These are phyloP conservation scores for Elongisporangium anandrum DNA, from an alignment of 352 stramenopile species.

Conservation along the genomic window DNA sequence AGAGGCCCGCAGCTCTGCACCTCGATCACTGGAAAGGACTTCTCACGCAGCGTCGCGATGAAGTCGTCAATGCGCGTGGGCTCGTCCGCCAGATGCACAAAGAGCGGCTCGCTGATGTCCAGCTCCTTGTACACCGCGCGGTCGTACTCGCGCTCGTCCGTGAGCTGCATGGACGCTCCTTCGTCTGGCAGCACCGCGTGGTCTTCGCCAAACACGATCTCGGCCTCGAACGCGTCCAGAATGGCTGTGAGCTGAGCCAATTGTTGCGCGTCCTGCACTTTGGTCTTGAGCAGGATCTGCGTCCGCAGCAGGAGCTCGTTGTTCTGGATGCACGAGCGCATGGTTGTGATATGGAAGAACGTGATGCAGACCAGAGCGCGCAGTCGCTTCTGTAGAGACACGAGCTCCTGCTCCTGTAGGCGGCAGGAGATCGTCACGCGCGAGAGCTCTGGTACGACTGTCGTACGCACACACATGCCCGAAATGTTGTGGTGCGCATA, in stretches of 20 bases:
- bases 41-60: conserved; percentile 23
- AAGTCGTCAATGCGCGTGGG: conserved; percentile 39
- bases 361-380: conserved; percentile 61
- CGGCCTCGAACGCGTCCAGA: conserved; percentile 21
- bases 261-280: conserved; percentile 10
- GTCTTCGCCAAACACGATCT: conserved; percentile 29
- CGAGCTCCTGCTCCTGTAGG: conserved; percentile 46
- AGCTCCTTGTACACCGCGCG: conserved; percentile 4
- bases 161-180: conserved; percentile 13
- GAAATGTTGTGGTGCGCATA: conserved; percentile 75
- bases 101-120: conserved; percentile 9
- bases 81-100: conserved; percentile 55
- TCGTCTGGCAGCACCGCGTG: conserved; percentile 23
- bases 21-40: conserved; percentile 40
- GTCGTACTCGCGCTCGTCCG: conserved; percentile 18
- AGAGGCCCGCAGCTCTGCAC: conserved; percentile 52
- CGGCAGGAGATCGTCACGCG: conserved; percentile 71
- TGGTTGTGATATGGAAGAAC: conserved; percentile 77
- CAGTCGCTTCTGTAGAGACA: conserved; percentile 49
- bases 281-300: conserved; percentile 47
- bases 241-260: conserved; percentile 7
- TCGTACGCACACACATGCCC: conserved; percentile 63
- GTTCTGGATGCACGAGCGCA: conserved; percentile 56
- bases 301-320: conserved; percentile 60
- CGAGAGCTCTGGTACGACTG: conserved; percentile 68